Evolutionary conservation across 495 filamentous ascomycete genomes (phyloP), one percentile per base, ranked within the genome.

Genomic region (Podospora anserina): DNA sequence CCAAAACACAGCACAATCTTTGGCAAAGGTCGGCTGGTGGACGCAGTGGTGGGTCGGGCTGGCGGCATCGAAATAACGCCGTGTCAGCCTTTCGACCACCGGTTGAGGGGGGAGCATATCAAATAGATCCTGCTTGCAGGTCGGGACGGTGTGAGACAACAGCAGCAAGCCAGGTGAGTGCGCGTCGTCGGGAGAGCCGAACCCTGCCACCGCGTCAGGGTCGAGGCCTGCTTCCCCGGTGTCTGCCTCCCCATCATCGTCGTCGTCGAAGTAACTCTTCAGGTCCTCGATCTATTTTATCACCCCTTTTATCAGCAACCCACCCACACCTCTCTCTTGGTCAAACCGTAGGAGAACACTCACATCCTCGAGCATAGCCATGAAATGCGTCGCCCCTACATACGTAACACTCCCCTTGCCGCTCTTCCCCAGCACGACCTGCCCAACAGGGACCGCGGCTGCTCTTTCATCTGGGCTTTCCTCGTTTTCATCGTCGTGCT

Each of bases 281-380:
- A 82, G 72, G 66, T 82, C 81, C 66, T 82, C 81, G 39, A 82
- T 80, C 80, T 82, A 65, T 27, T 60, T 32, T 55, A 53, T 63
- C 61, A 56, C 16, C 1, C 23, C 23, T 23, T n/a, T 7, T 27
- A 23, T 60, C 20, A 58, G 34, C 44, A 20, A 20, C 34, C 16
- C 3, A 5, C 18, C 23, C 23, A 23, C n/a, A 56, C 4, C 54
- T 32, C 13, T 49, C 13, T 49, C 39, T 2, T 18, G 9, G 9
- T 49, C 5, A 11, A 23, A 23, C 23, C 23, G 15, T 16, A 16
- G 13, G 19, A 68, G 26, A 39, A 44, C 27, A 76, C 80, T 79
- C 44, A 81, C 80, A 66, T 82, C 81, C 63, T 87, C 82, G 20
- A 87, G 71, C 55, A 88, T 85, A n/a, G 85, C 83, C 72, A 86